Evolutionary conservation across 2,329 filamentous ascomycete species (phyloP), one percentile per base, ranked within the genome.

Genomic region (Xylariaceae sp.): DNA sequence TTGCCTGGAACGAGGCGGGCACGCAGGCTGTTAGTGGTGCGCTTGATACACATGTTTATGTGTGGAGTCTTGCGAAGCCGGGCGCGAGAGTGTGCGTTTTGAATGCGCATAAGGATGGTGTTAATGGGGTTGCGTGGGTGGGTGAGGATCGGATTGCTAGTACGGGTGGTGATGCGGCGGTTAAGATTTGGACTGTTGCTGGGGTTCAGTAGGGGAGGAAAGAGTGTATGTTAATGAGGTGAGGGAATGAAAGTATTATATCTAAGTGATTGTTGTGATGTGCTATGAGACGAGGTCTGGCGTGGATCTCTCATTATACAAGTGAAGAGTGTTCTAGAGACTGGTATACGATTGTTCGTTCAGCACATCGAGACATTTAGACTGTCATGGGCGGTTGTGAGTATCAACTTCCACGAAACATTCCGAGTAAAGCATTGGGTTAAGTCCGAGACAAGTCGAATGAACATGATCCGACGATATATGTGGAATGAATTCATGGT

Each of bases 71-170:
- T 58, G 80, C 78, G 45, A 89, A 90, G 71, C 93, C 93, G 0
- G 92, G 90, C 2, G 89, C 89, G 74, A 83, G 93, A 66, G 83
- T 95, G 66, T 93, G 94, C 78, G 88, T 86, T 11, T 76, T 86
- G 18, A 96, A 96, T 71, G 92, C 93, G 53, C 94, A 99, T 77
- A 97, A 97, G 77, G 94, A 97, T 71, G 94, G 94, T 8, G 92
- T 97, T 15, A 91, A 88, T 66, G 93, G 90, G 13, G 88, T 97
- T 13, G 82, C 82, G 10, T 99, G 93, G 92, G 80, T 90, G 34
- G 84, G 82, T 7, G 79, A 80, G 59, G 74, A 74, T 15, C 90
- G 83, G 75, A 80, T 97, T 53, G 86, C 89, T 8, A 95, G 88
- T 67, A 85, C 85, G 3, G 94, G 94, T 51, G 89, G 87, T 9